phyloP scores from a whole-genome alignment of 495 filamentous ascomycete species.

The Penicillium herquei region DNA sequence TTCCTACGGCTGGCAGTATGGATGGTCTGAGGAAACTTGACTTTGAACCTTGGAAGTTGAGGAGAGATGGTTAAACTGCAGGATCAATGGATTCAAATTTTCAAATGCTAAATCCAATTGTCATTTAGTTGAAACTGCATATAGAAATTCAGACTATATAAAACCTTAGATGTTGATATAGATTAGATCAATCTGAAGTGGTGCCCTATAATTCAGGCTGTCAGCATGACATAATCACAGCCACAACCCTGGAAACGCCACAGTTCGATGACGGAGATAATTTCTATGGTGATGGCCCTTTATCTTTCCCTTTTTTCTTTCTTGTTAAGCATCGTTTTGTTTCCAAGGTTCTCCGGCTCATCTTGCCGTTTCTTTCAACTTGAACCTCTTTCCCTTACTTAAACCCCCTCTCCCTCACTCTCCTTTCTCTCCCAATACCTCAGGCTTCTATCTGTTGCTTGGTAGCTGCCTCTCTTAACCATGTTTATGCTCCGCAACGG shows the following conservation, averaged over 20 bases:
- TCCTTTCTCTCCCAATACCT: background rate
- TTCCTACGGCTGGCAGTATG: no score
- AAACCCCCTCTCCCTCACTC: conserved; percentile 5
- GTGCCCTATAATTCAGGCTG: background rate
- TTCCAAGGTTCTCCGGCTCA: conserved; percentile 2
- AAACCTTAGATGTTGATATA: no score
- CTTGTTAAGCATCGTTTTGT: conserved; percentile 2
- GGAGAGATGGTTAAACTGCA: no score
- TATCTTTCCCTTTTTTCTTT: conserved; percentile 13
- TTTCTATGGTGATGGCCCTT: conserved; percentile 22
- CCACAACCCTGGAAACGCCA: conserved; percentile 29
- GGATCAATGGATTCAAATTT: no score
- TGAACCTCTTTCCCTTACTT: conserved; percentile 2
- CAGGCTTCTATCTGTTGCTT: conserved; percentile 13
- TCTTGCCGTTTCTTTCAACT: background rate
- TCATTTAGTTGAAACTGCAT: no score
- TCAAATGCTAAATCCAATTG: no score
- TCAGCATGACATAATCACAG: conserved; percentile 14
- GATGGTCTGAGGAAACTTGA: no score
- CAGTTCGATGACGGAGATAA: conserved; percentile 29
- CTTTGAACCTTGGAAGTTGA: no score
- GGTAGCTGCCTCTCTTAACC: conserved; percentile 36
- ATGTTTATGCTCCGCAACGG: conserved; percentile 77
- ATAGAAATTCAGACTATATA: no score
- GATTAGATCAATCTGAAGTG: no score